Base-by-base conservation (phyloP, 1,139 yeast species). In the Candida anutae region DNA sequence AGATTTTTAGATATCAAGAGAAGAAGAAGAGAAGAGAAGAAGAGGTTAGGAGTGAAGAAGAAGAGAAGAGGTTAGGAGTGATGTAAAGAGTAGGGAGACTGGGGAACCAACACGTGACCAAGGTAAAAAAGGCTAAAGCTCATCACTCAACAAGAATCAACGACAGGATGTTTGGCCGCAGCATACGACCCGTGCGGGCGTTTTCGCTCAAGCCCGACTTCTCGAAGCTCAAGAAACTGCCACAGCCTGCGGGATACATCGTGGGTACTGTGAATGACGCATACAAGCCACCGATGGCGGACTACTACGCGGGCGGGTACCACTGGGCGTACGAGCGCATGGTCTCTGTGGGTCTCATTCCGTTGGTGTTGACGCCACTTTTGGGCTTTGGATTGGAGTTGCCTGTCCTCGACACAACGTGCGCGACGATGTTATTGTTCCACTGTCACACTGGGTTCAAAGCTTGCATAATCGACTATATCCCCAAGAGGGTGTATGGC, bases 251-350 rank as follows among this genome's bases (percentile, higher is more conserved):
- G 24, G 88, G 88, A 9, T 58, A 65, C 41, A 69, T 80, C 31
- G 69, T 67, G 21, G 94, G 93, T 12, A 71, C 79, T 14, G 88
- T 82, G 28, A 87, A 87, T 54, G 95, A 87, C 35, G 81, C 95
- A 5, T 76, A 72, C 40, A 69, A 70, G 27, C 62, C 71, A 13
- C 94, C 94, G 22, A 56, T 62, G 29, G 56, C 78, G 2, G 66
- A 72, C 48, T 62, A 66, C 44, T 55, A 67, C 40, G 88, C 83
- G 46, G 96, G 96, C 17, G 77, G 94, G 4, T 77, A 74, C 52
- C 96, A 87, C 62, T 87, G 95, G 95, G 62, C 85, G 10, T 75
- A 79, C 45, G 96, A 88, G 54, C 71, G 87, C 42, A 45, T 73
- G 5, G 62, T 82, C 10, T 69, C 88, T 6, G 54, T 77, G 14